phyloP scores from a whole-genome alignment of 2,329 filamentous ascomycete genomes.

The Xylaria sp. region DNA sequence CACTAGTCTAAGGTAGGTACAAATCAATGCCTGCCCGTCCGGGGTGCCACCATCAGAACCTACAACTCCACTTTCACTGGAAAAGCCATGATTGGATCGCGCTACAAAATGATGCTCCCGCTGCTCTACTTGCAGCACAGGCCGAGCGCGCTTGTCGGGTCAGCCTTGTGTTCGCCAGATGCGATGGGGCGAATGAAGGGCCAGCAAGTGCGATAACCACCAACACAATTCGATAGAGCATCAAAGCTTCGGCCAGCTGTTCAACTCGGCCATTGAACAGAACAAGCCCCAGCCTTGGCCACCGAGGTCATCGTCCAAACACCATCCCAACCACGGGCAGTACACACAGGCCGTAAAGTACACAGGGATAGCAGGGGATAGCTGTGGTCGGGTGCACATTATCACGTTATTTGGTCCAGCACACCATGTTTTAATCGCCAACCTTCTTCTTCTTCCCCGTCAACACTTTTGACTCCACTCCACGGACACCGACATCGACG shows the following conservation, averaged over 20 bases:
- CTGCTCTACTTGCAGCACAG: not conserved
- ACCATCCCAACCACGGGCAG: not conserved
- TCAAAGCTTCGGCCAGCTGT: conserved; percentile 25
- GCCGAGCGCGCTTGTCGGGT: conserved; percentile 13
- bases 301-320: not conserved
- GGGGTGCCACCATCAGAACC: not conserved
- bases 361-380: not conserved
- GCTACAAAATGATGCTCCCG: conserved; percentile 18
- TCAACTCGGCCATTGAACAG: conserved; percentile 6
- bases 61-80: conserved; percentile 24
- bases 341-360: too few species aligned
- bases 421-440: conserved; percentile 38
- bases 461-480: conserved; percentile 20
- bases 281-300: not conserved
- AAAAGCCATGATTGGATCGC: conserved; percentile 17
- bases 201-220: conserved; percentile 18
- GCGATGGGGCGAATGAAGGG: conserved; percentile 27
- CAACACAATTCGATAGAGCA: not conserved
- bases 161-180: conserved; percentile 34
- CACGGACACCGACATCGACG: conserved; percentile 13
- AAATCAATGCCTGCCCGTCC: not conserved
- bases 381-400: conserved; percentile 5
- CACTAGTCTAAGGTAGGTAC: not conserved
- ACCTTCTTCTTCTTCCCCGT: not conserved
- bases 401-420: conserved; percentile 9